Evolutionary conservation across 352 stramenopile genomes (phyloP).

Genomic region (Elongisporangium anandrum): DNA sequence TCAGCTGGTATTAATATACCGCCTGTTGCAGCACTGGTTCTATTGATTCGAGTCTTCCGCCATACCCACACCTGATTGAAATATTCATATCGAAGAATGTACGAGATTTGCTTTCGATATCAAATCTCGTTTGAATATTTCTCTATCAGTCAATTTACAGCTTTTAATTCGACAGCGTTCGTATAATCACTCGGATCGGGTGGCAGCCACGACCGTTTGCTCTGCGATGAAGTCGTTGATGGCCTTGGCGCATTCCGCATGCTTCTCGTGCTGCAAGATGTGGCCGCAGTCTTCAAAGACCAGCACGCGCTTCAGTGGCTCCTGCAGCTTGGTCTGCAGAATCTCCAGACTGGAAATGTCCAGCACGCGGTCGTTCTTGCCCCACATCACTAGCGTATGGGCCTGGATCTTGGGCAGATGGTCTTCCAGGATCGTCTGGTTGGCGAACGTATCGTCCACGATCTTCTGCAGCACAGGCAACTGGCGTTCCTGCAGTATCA

Average conservation of each 20-base stretch:
- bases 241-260: conserved; percentile 38
- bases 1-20: no score
- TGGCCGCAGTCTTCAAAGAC: conserved; percentile 61
- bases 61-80: no score
- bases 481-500: conserved; percentile 18
- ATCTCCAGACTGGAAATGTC: conserved; percentile 57
- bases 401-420: conserved; percentile 42
- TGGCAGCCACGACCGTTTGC: neutral
- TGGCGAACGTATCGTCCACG: conserved; percentile 41
- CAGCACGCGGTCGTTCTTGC: conserved; percentile 57
- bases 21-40: no score
- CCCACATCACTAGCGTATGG: conserved; percentile 61
- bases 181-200: neutral
- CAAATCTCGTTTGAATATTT: neutral
- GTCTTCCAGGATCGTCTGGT: conserved; percentile 59
- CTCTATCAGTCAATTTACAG: neutral
- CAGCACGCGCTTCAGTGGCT: conserved; percentile 33
- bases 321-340: conserved; percentile 42
- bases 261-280: conserved; percentile 50
- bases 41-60: no score
- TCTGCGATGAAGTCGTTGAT: conserved; percentile 57
- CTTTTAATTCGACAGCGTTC: neutral
- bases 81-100: no score
- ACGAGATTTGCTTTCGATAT: no score
- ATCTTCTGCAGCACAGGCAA: conserved; percentile 49